Evolutionary conservation across 2,329 filamentous ascomycete species (phyloP), one percentile per base, ranked within the genome.

Genomic region (Polychaeton citri): DNA sequence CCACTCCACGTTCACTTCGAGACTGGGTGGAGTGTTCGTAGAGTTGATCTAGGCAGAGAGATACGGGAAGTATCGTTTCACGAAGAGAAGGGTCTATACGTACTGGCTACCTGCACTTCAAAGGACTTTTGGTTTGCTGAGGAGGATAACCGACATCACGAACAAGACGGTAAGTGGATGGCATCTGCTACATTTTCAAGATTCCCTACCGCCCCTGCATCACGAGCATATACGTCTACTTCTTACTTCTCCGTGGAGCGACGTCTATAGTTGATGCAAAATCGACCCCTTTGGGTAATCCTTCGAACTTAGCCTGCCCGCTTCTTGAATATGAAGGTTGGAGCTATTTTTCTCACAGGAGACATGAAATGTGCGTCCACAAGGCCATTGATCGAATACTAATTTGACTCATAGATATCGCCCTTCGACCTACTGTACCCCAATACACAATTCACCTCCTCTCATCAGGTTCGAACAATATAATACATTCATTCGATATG

Each of bases 71-170:
- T 96, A 12, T 71, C 81, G 1, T 93, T 87, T 52, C 87, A 93
- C 51, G 65, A 77, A 2, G 72, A 76, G 0, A 79, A 79, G 30
- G 74, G 76, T 16, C 74, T 80, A 0, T 95, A 93, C 51, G 74
- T 85, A 2, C 64, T 88, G 12, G 83, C 76, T 3, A 87, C 82
- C 38, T 80, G 76, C 42, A 64, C 66, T 6, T 53, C 59, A 18
- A 74, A 79, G 33, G 74, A 77, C 3, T 96, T 94, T 53, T 81
- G 85, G 55, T 69, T 95, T 16, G 84, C 85, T 2, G 82, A 82
- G 36, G 85, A 94, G 46, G 87, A 93, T 39, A 76, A 84, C 43
- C 82, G 92, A 43, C 68, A 72, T 21, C 82, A 90, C 43, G 88
- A 86, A 75, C 72, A 78, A 16, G 74, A 74, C 42, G 87, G 74